Conservation (phyloP, 495 filamentous ascomycete species). For the Elaphomyces granulatus region DNA sequence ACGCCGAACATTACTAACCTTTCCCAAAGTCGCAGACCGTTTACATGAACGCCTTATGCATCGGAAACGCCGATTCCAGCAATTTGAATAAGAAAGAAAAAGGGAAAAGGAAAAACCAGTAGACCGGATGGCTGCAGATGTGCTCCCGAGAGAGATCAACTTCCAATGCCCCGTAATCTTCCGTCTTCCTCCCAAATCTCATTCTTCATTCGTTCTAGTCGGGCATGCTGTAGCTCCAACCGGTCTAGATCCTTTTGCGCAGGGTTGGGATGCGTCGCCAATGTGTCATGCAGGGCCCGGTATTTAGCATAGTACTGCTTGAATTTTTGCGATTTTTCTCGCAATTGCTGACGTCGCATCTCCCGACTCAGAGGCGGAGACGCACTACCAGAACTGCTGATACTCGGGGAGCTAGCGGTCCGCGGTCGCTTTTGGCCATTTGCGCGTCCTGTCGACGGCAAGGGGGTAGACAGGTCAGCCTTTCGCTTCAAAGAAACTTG, state of each 20-base stretch:
- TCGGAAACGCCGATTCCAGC: slow-evolving; percentile 2
- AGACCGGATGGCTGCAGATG: not conserved
- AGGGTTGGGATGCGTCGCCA: slow-evolving; percentile 37
- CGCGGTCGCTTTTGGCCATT: slow-evolving; percentile 31
- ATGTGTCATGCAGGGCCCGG: slow-evolving; percentile 42
- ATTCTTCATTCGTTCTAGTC: slow-evolving; percentile 47
- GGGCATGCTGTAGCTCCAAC: slow-evolving; percentile 45
- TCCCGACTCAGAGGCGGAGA: slow-evolving; percentile 32
- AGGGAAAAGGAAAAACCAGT: not conserved
- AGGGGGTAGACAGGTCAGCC: slow-evolving; percentile 17
- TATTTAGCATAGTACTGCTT: slow-evolving; percentile 50
- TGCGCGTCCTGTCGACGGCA: slow-evolving; percentile 15
- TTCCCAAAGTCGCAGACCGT: not conserved
- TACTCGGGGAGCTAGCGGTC: slow-evolving; percentile 25
- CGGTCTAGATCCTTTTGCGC: slow-evolving; percentile 40
- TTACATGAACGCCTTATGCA: not conserved
- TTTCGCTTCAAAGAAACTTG: slow-evolving; percentile 36
- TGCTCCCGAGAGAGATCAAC: too few species aligned
- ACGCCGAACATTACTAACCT: not conserved
- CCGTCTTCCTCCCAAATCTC: slow-evolving; percentile 44
- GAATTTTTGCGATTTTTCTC: slow-evolving; percentile 46
- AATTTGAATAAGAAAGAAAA: slow-evolving; percentile 3
- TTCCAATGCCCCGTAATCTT: slow-evolving; percentile 11
- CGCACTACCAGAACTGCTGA: slow-evolving; percentile 32
- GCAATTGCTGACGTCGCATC: slow-evolving; percentile 23